Conservation (phyloP, 192 early-diverging fungal species). For the Coemansia umbellata region DNA sequence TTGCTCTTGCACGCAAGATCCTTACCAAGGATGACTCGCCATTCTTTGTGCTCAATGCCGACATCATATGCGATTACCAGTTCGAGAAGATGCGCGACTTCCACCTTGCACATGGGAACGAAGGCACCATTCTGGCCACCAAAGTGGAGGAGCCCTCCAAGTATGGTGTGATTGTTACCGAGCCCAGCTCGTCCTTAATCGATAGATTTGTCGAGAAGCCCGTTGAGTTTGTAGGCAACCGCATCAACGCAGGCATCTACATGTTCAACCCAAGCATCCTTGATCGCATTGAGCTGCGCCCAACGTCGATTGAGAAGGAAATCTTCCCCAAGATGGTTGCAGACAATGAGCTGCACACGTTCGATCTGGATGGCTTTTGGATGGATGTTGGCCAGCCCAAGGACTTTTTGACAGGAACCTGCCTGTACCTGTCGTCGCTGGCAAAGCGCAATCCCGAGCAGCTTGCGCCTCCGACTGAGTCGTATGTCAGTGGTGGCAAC, state of each 20-base stretch:
- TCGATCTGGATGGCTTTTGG: slow-evolving; percentile 96
- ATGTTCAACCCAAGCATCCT: slow-evolving; percentile 92
- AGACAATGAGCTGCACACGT: slow-evolving; percentile 85
- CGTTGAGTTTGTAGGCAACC: slow-evolving; percentile 88
- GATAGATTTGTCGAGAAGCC: slow-evolving; percentile 99
- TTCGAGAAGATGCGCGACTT: slow-evolving; percentile 87
- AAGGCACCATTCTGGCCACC: slow-evolving; percentile 97
- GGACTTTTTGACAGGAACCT: slow-evolving; percentile 94
- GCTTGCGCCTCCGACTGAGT: slow-evolving; percentile 62
- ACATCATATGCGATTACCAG: slow-evolving; percentile 99
- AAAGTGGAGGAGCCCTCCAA: slow-evolving; percentile 98
- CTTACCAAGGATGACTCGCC: slow-evolving; percentile 87
- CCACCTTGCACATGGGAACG: slow-evolving; percentile 85
- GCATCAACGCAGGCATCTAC: slow-evolving; percentile 99
- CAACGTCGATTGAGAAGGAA: slow-evolving; percentile 98
- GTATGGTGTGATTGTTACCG: slow-evolving; percentile 95
- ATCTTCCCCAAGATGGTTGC: slow-evolving; percentile 91
- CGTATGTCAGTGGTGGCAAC: slow-evolving; percentile 78
- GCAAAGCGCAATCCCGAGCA: slow-evolving; percentile 69
- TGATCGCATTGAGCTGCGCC: slow-evolving; percentile 88
- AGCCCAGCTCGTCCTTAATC: slow-evolving; percentile 68
- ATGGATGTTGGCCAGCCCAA: slow-evolving; percentile 99
- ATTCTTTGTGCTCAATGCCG: slow-evolving; percentile 99
- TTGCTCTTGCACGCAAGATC: slow-evolving; percentile 90
- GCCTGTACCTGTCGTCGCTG: slow-evolving; percentile 85